Conservation (phyloP, 1,139 yeast genomes). For the Hanseniaspora uvarum region DNA sequence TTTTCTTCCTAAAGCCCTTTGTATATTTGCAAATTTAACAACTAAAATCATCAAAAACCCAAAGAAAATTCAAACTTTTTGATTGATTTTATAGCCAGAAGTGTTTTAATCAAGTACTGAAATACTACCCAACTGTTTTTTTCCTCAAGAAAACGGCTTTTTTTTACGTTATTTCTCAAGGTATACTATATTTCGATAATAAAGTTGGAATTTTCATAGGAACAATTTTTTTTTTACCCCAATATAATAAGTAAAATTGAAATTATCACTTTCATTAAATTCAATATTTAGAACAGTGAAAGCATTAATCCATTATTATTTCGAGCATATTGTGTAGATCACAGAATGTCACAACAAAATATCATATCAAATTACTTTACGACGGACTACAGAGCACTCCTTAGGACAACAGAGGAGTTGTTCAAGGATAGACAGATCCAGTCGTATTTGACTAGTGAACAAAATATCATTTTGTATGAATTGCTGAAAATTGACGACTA, state of each 20-base stretch:
- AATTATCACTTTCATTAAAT: no score
- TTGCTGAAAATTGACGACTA: conserved; percentile 32
- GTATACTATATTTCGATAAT: no score
- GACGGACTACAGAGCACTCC: conserved; percentile 14
- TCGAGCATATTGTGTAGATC: neutral
- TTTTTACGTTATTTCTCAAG: no score
- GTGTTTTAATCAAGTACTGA: no score
- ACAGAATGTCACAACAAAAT: neutral
- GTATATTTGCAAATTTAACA: neutral
- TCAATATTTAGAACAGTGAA: no score
- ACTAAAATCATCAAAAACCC: neutral
- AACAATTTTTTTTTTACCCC: no score
- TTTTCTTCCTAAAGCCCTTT: neutral
- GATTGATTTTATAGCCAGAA: no score
- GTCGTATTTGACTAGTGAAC: conserved; percentile 52
- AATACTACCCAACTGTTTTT: no score
- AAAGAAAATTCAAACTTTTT: neutral
- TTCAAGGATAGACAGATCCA: conserved; percentile 34
- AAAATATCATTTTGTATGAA: conserved; percentile 43
- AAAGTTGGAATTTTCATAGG: no score
- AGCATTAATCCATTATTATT: no score
- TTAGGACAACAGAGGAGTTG: conserved; percentile 13
- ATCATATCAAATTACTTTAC: neutral
- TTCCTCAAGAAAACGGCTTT: no score
- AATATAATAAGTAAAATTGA: no score